phyloP scores from a whole-genome alignment of 306 rosid species.

The Oemleria cerasiformis region DNA sequence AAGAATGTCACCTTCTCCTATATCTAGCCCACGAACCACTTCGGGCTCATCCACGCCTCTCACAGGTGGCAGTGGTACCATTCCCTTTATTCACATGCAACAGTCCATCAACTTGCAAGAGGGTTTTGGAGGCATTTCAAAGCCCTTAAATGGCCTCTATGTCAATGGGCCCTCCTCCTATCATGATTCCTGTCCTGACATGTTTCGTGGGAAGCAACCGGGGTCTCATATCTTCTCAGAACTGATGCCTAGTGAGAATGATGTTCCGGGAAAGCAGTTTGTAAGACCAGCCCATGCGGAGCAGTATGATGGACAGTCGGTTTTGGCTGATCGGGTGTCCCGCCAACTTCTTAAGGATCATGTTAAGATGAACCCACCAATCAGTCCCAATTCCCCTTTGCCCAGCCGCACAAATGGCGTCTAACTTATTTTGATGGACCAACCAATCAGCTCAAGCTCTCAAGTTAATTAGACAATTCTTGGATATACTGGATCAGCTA shows the following conservation, averaged over 20 bases:
- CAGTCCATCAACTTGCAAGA: conserved; percentile 72
- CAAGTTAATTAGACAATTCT: conserved; percentile 31
- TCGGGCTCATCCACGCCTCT: conserved; percentile 96
- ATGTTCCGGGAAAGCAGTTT: conserved; percentile 52
- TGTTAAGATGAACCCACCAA: conserved; percentile 53
- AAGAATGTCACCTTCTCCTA: conserved; percentile 91
- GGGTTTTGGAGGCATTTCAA: conserved; percentile 63
- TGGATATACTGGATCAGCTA: conserved; percentile 32
- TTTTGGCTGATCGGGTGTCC: conserved; percentile 88
- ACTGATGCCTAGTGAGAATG: conserved; percentile 53
- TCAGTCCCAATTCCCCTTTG: conserved; percentile 60
- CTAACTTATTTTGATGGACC: conserved; percentile 40
- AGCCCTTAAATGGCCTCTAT: conserved; percentile 53
- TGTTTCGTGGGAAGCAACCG: conserved; percentile 73
- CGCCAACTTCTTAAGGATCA: conserved; percentile 74
- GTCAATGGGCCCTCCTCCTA: conserved; percentile 46
- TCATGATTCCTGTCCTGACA: conserved; percentile 66
- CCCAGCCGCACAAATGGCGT: conserved; percentile 55
- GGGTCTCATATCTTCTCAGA: conserved; percentile 71
- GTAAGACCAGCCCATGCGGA: conserved; percentile 47
- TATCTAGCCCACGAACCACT: conserved; percentile 89
- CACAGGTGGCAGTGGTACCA: conserved; percentile 70
- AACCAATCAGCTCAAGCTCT: conserved; percentile 23
- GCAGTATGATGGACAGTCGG: conserved; percentile 69
- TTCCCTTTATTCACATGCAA: conserved; percentile 63